These are phyloP conservation scores for Syzygium grande DNA, from an alignment of 345 rosid genomes.

Conservation along the genomic window DNA sequence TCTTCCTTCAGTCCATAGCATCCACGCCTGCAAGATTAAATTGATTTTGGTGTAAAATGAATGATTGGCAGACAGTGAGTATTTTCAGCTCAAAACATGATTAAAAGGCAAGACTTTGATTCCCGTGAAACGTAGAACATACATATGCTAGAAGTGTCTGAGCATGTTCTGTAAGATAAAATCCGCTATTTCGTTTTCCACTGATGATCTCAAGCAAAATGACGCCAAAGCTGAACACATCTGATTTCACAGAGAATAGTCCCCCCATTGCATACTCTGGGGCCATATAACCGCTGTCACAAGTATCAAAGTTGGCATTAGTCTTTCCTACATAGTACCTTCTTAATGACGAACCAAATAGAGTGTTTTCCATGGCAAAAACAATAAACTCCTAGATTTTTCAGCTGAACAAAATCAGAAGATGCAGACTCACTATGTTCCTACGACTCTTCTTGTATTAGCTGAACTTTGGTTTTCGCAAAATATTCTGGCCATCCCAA, in stretches of 20 bases:
- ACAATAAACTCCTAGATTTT: not conserved
- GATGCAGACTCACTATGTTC: slow-evolving; percentile 17
- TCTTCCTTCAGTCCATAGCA: slow-evolving; percentile 29
- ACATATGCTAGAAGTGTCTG: slow-evolving; percentile 17
- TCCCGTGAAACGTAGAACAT: not conserved
- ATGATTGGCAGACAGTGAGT: not conserved
- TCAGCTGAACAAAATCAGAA: not conserved
- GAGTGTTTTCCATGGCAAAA: not conserved
- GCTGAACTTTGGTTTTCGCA: slow-evolving; percentile 7
- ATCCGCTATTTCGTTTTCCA: slow-evolving; percentile 19
- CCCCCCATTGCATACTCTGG: slow-evolving; percentile 36
- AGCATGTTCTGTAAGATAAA: slow-evolving; percentile 9
- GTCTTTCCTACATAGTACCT: not conserved
- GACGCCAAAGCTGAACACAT: slow-evolving; percentile 44
- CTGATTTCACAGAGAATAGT: slow-evolving; percentile 30
- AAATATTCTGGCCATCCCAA: slow-evolving; percentile 34
- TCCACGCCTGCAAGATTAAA: slow-evolving; percentile 28
- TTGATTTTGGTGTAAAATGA: not conserved
- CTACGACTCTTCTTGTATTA: slow-evolving; percentile 15
- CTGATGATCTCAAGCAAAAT: slow-evolving; percentile 28
- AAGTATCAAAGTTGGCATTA: not conserved
- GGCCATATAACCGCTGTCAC: slow-evolving; percentile 37
- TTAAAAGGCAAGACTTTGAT: not conserved
- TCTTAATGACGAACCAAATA: not conserved
- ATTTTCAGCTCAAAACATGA: slow-evolving; percentile 5